These are phyloP conservation scores for Colletotrichum eremochloae DNA, from an alignment of 2,329 filamentous ascomycete genomes.

Conservation along the genomic window DNA sequence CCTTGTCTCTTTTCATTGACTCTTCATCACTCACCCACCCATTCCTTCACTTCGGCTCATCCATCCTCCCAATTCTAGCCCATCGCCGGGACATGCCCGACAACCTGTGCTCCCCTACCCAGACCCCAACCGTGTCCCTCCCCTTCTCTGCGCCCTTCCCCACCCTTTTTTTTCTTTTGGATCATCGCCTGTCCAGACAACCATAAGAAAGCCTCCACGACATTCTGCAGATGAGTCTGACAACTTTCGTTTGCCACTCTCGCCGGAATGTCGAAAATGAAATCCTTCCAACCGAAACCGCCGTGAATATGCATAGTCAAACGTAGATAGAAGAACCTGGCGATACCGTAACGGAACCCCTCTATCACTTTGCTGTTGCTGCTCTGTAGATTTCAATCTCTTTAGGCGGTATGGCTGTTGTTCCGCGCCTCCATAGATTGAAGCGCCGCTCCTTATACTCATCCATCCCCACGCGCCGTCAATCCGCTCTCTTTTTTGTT, in stretches of 20 bases:
- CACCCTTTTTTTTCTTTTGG: neutral
- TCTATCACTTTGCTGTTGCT: constrained; percentile 17
- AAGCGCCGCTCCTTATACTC: constrained; percentile 8
- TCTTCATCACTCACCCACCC: neutral
- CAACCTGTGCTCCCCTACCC: neutral
- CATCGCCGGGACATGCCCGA: neutral
- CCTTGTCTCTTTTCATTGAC: constrained; percentile 11
- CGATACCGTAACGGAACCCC: constrained; percentile 9
- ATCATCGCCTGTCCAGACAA: constrained; percentile 13
- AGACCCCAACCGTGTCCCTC: neutral
- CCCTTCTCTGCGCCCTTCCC: neutral
- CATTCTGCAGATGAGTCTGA: constrained; percentile 21
- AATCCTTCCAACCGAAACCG: constrained; percentile 15
- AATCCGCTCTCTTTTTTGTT: constrained; percentile 14
- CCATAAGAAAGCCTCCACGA: constrained; percentile 31
- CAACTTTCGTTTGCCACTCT: constrained; percentile 13
- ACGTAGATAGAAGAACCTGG: constrained; percentile 30
- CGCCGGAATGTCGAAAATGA: constrained; percentile 22
- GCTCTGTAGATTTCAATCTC: constrained; percentile 17
- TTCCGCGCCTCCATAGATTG: neutral
- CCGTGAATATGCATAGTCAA: constrained; percentile 22
- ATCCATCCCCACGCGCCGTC: constrained; percentile 19
- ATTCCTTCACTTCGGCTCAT: neutral
- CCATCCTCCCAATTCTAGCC: neutral
- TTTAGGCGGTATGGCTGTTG: constrained; percentile 3